Evolutionary conservation across 164 flowering plant genomes (phyloP).

Genomic region (Warburgia ugandensis): DNA sequence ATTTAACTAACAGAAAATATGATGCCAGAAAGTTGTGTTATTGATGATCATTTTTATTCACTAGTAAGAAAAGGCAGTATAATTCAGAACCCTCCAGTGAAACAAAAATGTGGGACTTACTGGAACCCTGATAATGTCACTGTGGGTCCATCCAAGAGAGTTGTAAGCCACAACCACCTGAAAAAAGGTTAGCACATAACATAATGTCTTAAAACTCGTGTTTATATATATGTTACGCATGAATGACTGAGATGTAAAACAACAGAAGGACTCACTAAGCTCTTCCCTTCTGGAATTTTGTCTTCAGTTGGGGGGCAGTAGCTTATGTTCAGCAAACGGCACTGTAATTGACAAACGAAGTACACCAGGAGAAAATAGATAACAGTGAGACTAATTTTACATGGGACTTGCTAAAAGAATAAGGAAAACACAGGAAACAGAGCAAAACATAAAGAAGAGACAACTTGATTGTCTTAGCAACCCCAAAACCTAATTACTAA

Average conservation of each 20-base stretch:
- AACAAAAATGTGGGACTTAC: slow-evolving; percentile 47
- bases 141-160: slow-evolving; percentile 78
- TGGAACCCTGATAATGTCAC: slow-evolving; percentile 60
- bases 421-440: no score
- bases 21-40: no score
- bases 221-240: background rate
- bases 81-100: no score
- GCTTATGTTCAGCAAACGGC: slow-evolving; percentile 73
- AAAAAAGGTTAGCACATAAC: slow-evolving; percentile 4
- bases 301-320: slow-evolving; percentile 75
- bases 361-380: no score
- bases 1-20: no score
- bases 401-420: no score
- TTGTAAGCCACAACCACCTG: slow-evolving; percentile 81
- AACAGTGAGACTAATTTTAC: no score
- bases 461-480: no score
- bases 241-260: background rate
- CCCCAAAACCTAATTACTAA: no score
- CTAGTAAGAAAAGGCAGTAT: no score
- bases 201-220: background rate
- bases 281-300: slow-evolving; percentile 46
- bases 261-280: slow-evolving; percentile 48
- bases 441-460: no score
- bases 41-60: no score
- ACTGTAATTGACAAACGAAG: slow-evolving; percentile 29